These are phyloP conservation scores for Claviceps pusilla DNA, from an alignment of 2,329 filamentous ascomycete genomes.

Conservation along the genomic window DNA sequence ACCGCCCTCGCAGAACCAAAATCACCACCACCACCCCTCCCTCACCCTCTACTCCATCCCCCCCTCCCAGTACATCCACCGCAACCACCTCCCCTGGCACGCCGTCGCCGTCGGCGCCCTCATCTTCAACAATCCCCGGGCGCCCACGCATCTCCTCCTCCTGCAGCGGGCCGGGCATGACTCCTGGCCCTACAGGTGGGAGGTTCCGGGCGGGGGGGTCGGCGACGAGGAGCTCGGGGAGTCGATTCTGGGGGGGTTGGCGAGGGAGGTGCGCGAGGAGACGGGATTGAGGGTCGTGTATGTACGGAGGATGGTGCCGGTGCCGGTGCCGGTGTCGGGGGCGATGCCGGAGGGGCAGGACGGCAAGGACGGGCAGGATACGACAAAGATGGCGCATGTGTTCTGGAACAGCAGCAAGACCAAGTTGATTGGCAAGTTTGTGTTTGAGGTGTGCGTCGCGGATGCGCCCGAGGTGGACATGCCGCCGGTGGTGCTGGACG, in stretches of 20 bases:
- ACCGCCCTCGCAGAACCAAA: no score
- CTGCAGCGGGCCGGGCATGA: conserved; percentile 25
- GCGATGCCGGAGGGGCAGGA: background rate
- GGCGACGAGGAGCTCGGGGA: conserved; percentile 18
- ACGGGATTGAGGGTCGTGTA: conserved; percentile 17
- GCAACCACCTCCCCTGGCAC: conserved; percentile 4
- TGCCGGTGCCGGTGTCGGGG: conserved; percentile 1
- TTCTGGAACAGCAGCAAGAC: conserved; percentile 1
- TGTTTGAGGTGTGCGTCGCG: conserved; percentile 10
- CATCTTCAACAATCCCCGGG: conserved; percentile 10
- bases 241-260: conserved; percentile 22
- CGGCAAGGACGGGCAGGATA: no score
- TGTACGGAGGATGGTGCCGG: conserved; percentile 8
- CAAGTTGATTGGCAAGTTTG: conserved; percentile 3
- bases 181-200: conserved; percentile 25
- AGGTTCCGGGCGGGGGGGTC: conserved; percentile 26
- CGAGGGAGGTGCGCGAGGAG: conserved; percentile 29
- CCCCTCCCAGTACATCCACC: background rate
- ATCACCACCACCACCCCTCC: background rate
- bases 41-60: conserved; percentile 3
- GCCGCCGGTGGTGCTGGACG: conserved; percentile 12
- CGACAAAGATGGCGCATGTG: background rate
- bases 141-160: conserved; percentile 18
- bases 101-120: conserved; percentile 13
- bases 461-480: background rate